Evolutionary conservation across 2,329 filamentous ascomycete genomes (phyloP).

Genomic region (Aspergillus sp.): DNA sequence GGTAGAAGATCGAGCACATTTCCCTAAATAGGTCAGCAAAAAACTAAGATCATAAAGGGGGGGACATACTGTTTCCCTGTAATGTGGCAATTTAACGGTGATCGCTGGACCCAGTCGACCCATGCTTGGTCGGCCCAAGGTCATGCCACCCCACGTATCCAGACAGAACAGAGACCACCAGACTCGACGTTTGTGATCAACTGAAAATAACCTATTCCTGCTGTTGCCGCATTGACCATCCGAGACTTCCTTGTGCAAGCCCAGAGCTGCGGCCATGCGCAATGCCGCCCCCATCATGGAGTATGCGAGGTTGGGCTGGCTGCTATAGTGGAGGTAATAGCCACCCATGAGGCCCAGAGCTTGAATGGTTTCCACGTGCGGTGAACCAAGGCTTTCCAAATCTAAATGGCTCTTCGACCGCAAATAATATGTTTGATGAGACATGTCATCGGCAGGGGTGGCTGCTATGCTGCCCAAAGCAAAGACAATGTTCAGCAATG

Average conservation of each 20-base stretch:
- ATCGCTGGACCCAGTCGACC: slow-evolving; percentile 68
- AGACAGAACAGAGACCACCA: slow-evolving; percentile 77
- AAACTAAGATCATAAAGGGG: slow-evolving; percentile 31
- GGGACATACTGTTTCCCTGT: slow-evolving; percentile 39
- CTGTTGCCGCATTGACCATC: slow-evolving; percentile 47
- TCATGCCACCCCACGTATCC: slow-evolving; percentile 73
- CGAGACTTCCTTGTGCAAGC: slow-evolving; percentile 66
- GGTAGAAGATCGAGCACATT: slow-evolving; percentile 69
- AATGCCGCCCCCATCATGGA: slow-evolving; percentile 70
- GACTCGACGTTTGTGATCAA: slow-evolving; percentile 65
- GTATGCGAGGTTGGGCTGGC: slow-evolving; percentile 75
- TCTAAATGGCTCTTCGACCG: slow-evolving; percentile 67
- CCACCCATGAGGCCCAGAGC: slow-evolving; percentile 71
- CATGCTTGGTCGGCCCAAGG: slow-evolving; percentile 69
- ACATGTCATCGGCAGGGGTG: slow-evolving; percentile 62
- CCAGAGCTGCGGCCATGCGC: slow-evolving; percentile 72
- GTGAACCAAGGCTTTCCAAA: slow-evolving; percentile 68
- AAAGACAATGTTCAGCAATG: slow-evolving; percentile 73
- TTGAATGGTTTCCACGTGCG: slow-evolving; percentile 72
- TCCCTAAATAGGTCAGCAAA: slow-evolving; percentile 38
- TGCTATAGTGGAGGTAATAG: slow-evolving; percentile 76
- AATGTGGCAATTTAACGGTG: slow-evolving; percentile 64
- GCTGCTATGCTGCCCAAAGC: slow-evolving; percentile 72
- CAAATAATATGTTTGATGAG: slow-evolving; percentile 70
- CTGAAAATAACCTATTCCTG: slow-evolving; percentile 52